Base-by-base conservation (phyloP, 2,329 filamentous ascomycete genomes). In the Aureobasidium melanogenum region DNA sequence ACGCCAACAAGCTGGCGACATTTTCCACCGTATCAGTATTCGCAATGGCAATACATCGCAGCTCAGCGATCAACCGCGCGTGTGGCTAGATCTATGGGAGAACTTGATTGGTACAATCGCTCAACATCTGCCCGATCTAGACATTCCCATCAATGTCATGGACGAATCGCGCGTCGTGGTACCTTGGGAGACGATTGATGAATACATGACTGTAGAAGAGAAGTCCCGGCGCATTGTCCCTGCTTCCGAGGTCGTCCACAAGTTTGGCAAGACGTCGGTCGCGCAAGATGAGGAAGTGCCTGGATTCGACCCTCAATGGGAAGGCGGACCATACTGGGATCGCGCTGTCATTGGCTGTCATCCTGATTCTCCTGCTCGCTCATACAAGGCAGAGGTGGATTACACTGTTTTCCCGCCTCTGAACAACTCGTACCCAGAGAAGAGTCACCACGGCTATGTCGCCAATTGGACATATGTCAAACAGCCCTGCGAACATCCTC, bases 61-160 rank as follows among this genome's bases (percentile, higher is more conserved):
- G 24, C 44, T 43, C 19, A 60, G 44, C 36, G 56, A 60, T 43
- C 17, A 60, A 26, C 46, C 24, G 17, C 56, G 70, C 56, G 63
- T 66, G 50, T 78, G 77, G 72, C 71, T 79, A 62, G 65, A 73
- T 5, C 63, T 75, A 5, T 80, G 77, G 76, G 55, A 68, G 38
- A 70, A 76, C 36, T 67, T 80, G 68, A 67, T 77, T 15, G 60
- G 68, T 34, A 72, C 69, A 10, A 69, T 80, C 10, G 64, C 72
- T 5, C 66, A 70, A 19, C 66, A 65, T 50, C 68, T 80, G 15
- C 78, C 78, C 3, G 77, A 80, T 64, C 65, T 81, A 36, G 74
- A 79, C 58, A 69, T 81, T 50, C 71, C 78, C 0, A 70, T 80
- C 54, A 80, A 81, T 64, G 67, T 73, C 36, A 80, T 80, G 77